phyloP scores from a whole-genome alignment of 1,284 basidiomycete species.

The Porodaedalea pini region DNA sequence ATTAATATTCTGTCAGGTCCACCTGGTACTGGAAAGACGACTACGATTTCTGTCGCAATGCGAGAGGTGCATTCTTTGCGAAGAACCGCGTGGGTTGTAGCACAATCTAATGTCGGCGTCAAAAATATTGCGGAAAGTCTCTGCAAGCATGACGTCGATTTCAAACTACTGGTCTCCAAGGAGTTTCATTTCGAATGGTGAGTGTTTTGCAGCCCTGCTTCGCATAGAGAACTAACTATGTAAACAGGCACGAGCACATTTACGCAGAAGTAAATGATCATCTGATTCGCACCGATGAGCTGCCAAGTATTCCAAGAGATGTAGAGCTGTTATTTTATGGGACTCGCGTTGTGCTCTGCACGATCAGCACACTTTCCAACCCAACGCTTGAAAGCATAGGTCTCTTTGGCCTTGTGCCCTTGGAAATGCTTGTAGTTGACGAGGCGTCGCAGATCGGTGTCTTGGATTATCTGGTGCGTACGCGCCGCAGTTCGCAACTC shows the following conservation, averaged over 20 bases:
- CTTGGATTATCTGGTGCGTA: constrained; percentile 40
- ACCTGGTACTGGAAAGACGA: constrained; percentile 34
- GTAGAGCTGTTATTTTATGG: constrained; percentile 23
- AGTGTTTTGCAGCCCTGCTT: background rate
- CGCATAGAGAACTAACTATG: background rate
- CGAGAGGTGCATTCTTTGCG: constrained; percentile 13
- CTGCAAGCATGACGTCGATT: constrained; percentile 34
- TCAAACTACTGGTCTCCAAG: constrained; percentile 44
- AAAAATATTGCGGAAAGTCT: constrained; percentile 45
- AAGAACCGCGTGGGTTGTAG: constrained; percentile 27
- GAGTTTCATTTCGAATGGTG: constrained; percentile 49
- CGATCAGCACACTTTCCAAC: constrained; percentile 43
- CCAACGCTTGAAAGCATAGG: constrained; percentile 32
- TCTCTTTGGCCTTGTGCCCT: constrained; percentile 34
- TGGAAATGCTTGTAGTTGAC: constrained; percentile 41
- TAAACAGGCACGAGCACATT: constrained; percentile 44
- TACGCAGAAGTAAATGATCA: constrained; percentile 32
- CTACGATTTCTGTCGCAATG: constrained; percentile 29
- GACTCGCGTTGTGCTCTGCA: constrained; percentile 38
- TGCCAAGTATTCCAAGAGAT: constrained; percentile 23
- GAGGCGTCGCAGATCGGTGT: constrained; percentile 47
- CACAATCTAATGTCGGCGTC: constrained; percentile 42
- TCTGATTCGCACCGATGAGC: constrained; percentile 38
- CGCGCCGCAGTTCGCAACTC: constrained; percentile 13
- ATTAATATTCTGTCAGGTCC: constrained; percentile 24